Conservation (phyloP, 140 eudicot species). For the Ambrosia hybrid region DNA sequence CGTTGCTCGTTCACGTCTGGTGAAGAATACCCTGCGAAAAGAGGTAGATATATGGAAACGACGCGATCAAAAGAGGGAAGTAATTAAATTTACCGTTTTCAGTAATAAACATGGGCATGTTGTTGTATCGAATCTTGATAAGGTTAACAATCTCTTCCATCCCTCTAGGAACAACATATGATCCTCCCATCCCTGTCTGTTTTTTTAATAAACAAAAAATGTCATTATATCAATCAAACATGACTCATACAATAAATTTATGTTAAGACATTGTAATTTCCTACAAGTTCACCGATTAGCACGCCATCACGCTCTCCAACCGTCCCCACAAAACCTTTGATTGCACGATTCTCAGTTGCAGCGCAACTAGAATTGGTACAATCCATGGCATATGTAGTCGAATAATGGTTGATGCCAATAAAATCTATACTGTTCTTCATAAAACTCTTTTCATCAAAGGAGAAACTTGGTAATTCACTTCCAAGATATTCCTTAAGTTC, state of each 20-base stretch:
- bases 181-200: constrained; percentile 34
- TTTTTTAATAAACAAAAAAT: background rate
- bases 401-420: constrained; percentile 71
- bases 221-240: background rate
- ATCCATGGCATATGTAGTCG: constrained; percentile 53
- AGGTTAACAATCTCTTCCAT: constrained; percentile 52
- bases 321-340: constrained; percentile 38
- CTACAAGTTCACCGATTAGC: constrained; percentile 60
- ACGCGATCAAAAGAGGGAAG: background rate
- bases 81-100: constrained; percentile 52
- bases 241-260: background rate
- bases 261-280: background rate
- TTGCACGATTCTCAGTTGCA: constrained; percentile 41
- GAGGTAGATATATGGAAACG: background rate
- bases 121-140: constrained; percentile 53
- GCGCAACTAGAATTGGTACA: constrained; percentile 50
- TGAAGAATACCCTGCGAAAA: constrained; percentile 33
- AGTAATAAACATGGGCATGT: constrained; percentile 62
- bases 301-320: constrained; percentile 49
- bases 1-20: constrained; percentile 9
- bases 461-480: constrained; percentile 54
- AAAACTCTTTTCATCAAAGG: constrained; percentile 40
- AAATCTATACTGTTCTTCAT: constrained; percentile 58
- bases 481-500: constrained; percentile 51
- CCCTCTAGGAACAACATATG: constrained; percentile 76